These are phyloP conservation scores for Hyaloscypha hepaticicola DNA, from an alignment of 495 filamentous ascomycete genomes.

Conservation along the genomic window DNA sequence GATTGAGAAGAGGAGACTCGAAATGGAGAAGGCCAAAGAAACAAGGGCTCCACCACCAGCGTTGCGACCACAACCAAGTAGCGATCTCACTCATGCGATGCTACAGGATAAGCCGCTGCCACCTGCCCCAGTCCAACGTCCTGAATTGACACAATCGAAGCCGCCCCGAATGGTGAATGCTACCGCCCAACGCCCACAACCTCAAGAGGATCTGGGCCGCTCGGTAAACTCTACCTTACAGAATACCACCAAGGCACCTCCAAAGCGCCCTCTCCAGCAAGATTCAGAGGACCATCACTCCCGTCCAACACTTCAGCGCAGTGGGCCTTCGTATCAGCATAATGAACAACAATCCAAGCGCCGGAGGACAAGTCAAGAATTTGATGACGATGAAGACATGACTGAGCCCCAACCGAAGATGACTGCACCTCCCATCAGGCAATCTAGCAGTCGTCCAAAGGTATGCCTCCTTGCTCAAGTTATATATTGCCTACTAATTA, in stretches of 20 bases:
- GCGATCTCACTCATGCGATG: slow-evolving; percentile 22
- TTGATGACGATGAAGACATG: slow-evolving; percentile 31
- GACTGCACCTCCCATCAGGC: slow-evolving; percentile 80
- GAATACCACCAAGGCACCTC: slow-evolving; percentile 42
- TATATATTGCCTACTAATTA: slow-evolving; percentile 20
- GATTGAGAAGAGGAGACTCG: slow-evolving; percentile 59
- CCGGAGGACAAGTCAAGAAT: slow-evolving; percentile 51
- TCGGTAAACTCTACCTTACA: slow-evolving; percentile 45
- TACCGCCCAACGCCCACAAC: slow-evolving; percentile 36
- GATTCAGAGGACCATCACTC: slow-evolving; percentile 46
- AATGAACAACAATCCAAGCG: slow-evolving; percentile 55
- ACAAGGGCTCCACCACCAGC: slow-evolving; percentile 54
- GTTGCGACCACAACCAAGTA: slow-evolving; percentile 47
- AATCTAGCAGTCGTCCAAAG: slow-evolving; percentile 73
- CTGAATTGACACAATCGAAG: slow-evolving; percentile 20
- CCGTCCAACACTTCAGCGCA: slow-evolving; percentile 40
- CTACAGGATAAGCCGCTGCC: slow-evolving; percentile 31
- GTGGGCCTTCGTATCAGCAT: slow-evolving; percentile 45
- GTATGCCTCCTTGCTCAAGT: slow-evolving; percentile 40
- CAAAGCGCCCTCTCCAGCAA: slow-evolving; percentile 51
- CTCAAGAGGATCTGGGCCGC: slow-evolving; percentile 41
- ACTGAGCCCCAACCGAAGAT: slow-evolving; percentile 41
- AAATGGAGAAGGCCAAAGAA: slow-evolving; percentile 64
- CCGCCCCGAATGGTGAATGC: slow-evolving; percentile 39
- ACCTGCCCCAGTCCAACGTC: slow-evolving; percentile 23